A percentile compares a stretch with the other conserved stretches of the same genome.
These are phyloP conservation scores for Tylopilus vinaceipallidus DNA, from an alignment of 768 basidiomycete species.

Conservation along the genomic window DNA sequence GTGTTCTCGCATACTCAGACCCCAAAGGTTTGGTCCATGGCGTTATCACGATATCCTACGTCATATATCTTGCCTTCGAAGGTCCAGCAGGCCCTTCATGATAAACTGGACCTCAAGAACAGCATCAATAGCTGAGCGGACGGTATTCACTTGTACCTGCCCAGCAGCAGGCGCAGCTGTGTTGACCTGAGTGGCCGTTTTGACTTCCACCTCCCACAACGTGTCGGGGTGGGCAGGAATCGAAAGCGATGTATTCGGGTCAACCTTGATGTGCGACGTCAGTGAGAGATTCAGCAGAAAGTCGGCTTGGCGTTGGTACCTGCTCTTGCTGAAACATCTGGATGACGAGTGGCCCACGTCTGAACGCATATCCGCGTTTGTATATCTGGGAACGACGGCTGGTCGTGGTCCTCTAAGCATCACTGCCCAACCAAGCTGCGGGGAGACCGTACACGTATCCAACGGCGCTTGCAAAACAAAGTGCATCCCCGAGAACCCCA, in stretches of 20 bases:
- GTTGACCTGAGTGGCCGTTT: conserved; percentile 74
- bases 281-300: conserved; percentile 1
- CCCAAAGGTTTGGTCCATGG: neutral
- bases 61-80: conserved; percentile 70
- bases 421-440: neutral
- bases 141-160: conserved; percentile 60
- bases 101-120: conserved; percentile 78
- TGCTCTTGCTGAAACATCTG: conserved; percentile 87
- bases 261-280: conserved; percentile 46
- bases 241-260: conserved; percentile 70
- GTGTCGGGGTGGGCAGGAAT: conserved; percentile 78
- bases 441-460: conserved; percentile 61
- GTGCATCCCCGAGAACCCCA: conserved; percentile 74
- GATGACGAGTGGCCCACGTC: conserved; percentile 66
- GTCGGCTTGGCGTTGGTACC: conserved; percentile 36
- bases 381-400: conserved; percentile 75
- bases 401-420: conserved; percentile 3
- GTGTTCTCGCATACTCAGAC: too few relatives aligned
- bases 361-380: conserved; percentile 78
- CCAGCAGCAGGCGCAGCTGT: conserved; percentile 45
- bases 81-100: conserved; percentile 82
- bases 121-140: conserved; percentile 67
- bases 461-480: conserved; percentile 76
- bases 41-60: neutral
- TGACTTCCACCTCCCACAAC: conserved; percentile 87